These are phyloP conservation scores for Metarhizium album DNA, from an alignment of 2,329 filamentous ascomycete genomes.

Conservation along the genomic window DNA sequence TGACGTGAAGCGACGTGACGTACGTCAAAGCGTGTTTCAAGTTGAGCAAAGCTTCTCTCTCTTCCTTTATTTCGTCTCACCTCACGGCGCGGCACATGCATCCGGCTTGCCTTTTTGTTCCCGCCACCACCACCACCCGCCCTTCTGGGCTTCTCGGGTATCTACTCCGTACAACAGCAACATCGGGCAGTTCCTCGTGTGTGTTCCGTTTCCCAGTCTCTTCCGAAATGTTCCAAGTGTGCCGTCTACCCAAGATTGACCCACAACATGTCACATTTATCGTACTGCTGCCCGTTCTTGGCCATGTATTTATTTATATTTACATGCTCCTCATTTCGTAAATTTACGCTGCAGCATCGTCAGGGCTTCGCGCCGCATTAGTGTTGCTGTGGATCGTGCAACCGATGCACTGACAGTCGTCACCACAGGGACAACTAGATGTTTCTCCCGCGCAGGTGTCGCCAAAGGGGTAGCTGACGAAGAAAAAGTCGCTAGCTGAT, in stretches of 20 bases:
- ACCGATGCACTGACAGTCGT: constrained; percentile 47
- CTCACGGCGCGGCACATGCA: no score
- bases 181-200: background rate
- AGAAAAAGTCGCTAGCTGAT: constrained; percentile 45
- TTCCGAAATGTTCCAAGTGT: background rate
- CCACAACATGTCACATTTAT: background rate
- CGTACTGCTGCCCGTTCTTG: background rate
- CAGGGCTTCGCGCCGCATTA: constrained; percentile 4
- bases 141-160: background rate
- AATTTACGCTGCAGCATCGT: background rate
- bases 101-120: no score
- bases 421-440: constrained; percentile 44
- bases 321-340: background rate
- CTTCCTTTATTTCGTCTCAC: no score
- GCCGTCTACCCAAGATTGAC: background rate
- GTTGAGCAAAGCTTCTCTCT: no score
- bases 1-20: no score
- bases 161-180: background rate
- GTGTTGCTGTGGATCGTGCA: constrained; percentile 40
- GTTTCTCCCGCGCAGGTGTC: constrained; percentile 38
- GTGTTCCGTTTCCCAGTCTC: background rate
- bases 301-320: background rate
- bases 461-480: constrained; percentile 43
- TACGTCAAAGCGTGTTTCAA: no score
- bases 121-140: no score